Evolutionary conservation across 164 flowering plant genomes (phyloP).

Genomic region (Tinospora cordifolia): DNA sequence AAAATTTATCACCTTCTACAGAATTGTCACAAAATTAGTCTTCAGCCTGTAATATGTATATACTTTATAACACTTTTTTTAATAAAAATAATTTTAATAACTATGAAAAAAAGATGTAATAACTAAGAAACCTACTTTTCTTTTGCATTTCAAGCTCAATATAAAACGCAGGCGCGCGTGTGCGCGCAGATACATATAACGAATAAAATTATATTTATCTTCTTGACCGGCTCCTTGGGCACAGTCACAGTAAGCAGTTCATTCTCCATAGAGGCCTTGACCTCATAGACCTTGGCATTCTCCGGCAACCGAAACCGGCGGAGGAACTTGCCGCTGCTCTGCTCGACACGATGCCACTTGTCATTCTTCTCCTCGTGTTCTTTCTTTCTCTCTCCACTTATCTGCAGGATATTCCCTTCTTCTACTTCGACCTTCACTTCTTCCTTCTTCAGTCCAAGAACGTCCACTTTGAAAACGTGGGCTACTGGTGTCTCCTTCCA

Average conservation of each 20-base stretch:
- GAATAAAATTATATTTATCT: too few relatives aligned
- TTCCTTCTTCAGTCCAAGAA: too few relatives aligned
- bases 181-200: too few relatives aligned
- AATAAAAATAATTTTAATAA: too few relatives aligned
- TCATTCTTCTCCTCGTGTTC: slow-evolving; percentile 33
- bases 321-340: slow-evolving; percentile 25
- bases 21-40: too few relatives aligned
- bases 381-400: slow-evolving; percentile 26
- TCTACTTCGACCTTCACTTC: slow-evolving; percentile 36
- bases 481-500: slow-evolving; percentile 39
- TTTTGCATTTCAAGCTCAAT: too few relatives aligned
- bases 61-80: too few relatives aligned
- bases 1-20: too few relatives aligned
- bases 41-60: too few relatives aligned
- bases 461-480: slow-evolving; percentile 39
- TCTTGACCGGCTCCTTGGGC: slow-evolving; percentile 24
- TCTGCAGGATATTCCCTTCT: slow-evolving; percentile 29
- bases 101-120: too few relatives aligned
- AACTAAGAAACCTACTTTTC: too few relatives aligned
- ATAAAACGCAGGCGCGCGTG: too few relatives aligned
- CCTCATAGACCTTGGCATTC: slow-evolving; percentile 30
- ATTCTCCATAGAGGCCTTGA: slow-evolving; percentile 29
- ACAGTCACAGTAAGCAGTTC: slow-evolving; percentile 27
- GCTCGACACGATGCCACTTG: slow-evolving; percentile 27
- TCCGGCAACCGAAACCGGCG: slow-evolving; percentile 32